A percentile compares a stretch with the other conserved stretches of the same genome.
Conservation (phyloP, 2,329 filamentous ascomycete species). For the Coniochaeta sp. region DNA sequence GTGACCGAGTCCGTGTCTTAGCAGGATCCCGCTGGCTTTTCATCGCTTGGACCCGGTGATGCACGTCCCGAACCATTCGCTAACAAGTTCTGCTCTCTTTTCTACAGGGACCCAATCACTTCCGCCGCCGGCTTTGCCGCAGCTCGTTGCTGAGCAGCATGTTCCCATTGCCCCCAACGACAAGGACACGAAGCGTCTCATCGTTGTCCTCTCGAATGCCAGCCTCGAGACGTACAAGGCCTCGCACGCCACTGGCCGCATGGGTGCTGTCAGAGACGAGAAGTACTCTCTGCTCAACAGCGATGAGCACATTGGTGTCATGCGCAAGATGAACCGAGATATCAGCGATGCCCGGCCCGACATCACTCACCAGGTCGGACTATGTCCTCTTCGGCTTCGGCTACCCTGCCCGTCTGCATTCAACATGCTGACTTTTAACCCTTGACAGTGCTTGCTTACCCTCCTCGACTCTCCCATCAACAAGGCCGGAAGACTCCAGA, state of each 20-base stretch:
- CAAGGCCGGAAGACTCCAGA: conserved; percentile 95
- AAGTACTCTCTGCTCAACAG: conserved; percentile 98
- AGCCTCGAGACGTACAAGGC: conserved; percentile 97
- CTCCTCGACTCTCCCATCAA: conserved; percentile 97
- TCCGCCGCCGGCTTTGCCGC: conserved; percentile 82
- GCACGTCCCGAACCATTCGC: conserved; percentile 2
- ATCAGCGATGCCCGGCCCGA: conserved; percentile 97
- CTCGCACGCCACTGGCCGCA: conserved; percentile 61
- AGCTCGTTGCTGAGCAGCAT: conserved; percentile 90
- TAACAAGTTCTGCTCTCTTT: conserved; percentile 11
- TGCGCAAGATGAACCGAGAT: conserved; percentile 99
- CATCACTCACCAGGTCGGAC: conserved; percentile 87
- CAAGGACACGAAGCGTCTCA: conserved; percentile 84
- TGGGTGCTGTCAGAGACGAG: conserved; percentile 67
- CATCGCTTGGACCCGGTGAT: background rate
- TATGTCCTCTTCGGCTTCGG: background rate
- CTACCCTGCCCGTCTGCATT: conserved; percentile 26
- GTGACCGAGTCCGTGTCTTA: background rate
- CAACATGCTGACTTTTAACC: conserved; percentile 34
- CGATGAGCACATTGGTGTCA: conserved; percentile 97
- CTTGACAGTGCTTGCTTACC: conserved; percentile 79
- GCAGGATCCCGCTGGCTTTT: no score
- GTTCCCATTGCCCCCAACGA: conserved; percentile 76
- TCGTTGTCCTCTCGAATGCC: conserved; percentile 94
- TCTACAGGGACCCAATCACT: conserved; percentile 83